A percentile compares a stretch with the other conserved stretches of the same genome.
These are phyloP conservation scores for Gardenia jasminoides DNA, from an alignment of 257 asterid genomes.

Conservation along the genomic window DNA sequence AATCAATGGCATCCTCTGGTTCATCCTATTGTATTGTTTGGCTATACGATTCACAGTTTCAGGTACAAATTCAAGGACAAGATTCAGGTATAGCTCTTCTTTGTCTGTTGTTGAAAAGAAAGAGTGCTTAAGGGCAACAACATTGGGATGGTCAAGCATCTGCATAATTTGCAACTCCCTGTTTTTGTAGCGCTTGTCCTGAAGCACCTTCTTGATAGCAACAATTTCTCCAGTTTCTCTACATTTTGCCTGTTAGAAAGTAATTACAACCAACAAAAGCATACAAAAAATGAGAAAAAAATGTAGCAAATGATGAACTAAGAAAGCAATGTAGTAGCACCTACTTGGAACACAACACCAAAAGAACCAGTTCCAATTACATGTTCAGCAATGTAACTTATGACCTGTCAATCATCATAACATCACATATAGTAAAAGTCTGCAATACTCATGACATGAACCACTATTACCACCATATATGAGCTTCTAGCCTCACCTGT, in stretches of 20 bases:
- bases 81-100: constrained; percentile 92
- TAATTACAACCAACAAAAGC: constrained; percentile 19
- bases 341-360: constrained; percentile 94
- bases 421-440: constrained; percentile 3
- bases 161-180: constrained; percentile 97
- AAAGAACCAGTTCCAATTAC: constrained; percentile 97
- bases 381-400: constrained; percentile 94
- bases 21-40: constrained; percentile 89
- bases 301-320: constrained; percentile 9
- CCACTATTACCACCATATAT: constrained; percentile 20
- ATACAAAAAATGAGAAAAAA: constrained; percentile 10
- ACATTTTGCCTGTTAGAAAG: constrained; percentile 75
- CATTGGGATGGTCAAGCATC: constrained; percentile 96
- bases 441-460: constrained; percentile 24
- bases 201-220: constrained; percentile 97
- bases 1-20: constrained; percentile 83
- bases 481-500: constrained; percentile 55
- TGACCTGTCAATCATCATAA: constrained; percentile 54
- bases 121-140: constrained; percentile 87
- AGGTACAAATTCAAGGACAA: constrained; percentile 93
- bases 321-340: constrained; percentile 24
- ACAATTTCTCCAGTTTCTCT: constrained; percentile 94
- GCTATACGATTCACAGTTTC: constrained; percentile 93
- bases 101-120: constrained; percentile 86
- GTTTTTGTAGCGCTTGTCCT: constrained; percentile 96